phyloP scores from a whole-genome alignment of 2,329 filamentous ascomycete species.

The Stagonosporopsis vannaccii region DNA sequence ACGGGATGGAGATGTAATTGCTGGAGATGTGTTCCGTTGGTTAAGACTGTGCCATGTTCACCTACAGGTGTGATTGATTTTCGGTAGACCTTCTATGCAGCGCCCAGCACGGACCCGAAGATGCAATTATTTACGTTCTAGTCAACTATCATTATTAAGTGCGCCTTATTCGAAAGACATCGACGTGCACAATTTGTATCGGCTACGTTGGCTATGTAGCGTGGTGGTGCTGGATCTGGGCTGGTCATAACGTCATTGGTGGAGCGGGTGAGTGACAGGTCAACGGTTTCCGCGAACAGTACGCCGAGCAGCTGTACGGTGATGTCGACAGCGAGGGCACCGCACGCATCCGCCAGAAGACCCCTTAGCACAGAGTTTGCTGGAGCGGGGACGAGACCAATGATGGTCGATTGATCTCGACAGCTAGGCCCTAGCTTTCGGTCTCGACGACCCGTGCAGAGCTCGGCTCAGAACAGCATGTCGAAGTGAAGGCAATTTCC shows the following conservation, averaged over 20 bases:
- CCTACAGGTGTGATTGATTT: too few relatives aligned
- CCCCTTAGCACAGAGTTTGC: neutral
- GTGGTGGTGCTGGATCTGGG: neutral
- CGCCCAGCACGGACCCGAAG: too few relatives aligned
- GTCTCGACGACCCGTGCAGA: neutral
- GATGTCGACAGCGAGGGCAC: slow-evolving; percentile 1
- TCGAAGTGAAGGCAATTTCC: too few relatives aligned
- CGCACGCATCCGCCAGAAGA: slow-evolving; percentile 1
- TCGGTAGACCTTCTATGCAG: too few relatives aligned
- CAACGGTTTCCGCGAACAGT: slow-evolving; percentile 6
- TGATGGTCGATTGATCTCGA: too few relatives aligned
- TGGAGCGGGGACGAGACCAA: too few relatives aligned
- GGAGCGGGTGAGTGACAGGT: slow-evolving; percentile 3
- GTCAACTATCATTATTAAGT: too few relatives aligned
- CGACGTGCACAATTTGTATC: neutral
- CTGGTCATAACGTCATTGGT: slow-evolving; percentile 4
- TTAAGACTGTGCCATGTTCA: too few relatives aligned
- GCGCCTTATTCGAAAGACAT: neutral
- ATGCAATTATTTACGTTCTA: too few relatives aligned
- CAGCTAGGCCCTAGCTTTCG: too few relatives aligned
- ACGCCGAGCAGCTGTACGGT: slow-evolving; percentile 5
- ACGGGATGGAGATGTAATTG: neutral
- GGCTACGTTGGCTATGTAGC: neutral
- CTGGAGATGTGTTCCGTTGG: neutral
- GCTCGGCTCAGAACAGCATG: too few relatives aligned